Percentiles rank a stretch among this genome's conserved stretches.
Evolutionary conservation across 2,329 filamentous ascomycete genomes (phyloP).

Genomic region (Myriosclerotinia curreyana): DNA sequence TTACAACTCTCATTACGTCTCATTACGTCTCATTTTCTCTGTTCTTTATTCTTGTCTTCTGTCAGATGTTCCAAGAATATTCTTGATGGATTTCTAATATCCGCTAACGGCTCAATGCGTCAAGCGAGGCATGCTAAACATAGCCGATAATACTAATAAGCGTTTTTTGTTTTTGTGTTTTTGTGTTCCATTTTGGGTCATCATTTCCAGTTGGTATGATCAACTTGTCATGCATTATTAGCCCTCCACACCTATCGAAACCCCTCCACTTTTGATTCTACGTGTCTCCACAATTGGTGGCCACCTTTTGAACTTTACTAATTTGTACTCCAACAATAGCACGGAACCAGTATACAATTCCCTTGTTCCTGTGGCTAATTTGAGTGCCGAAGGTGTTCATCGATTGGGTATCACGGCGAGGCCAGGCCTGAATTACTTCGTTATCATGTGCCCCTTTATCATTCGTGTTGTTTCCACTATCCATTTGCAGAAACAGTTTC

Average conservation of each 20-base stretch:
- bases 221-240: slow-evolving; percentile 34
- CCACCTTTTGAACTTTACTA: slow-evolving; percentile 29
- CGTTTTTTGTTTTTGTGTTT: too few species aligned
- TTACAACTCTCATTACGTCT: neutral
- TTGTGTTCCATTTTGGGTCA: slow-evolving; percentile 38
- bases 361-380: slow-evolving; percentile 28
- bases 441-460: slow-evolving; percentile 23
- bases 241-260: slow-evolving; percentile 37
- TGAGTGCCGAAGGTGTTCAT: slow-evolving; percentile 24
- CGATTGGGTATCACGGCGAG: slow-evolving; percentile 29
- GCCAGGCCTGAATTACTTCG: slow-evolving; percentile 25
- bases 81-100: slow-evolving; percentile 25
- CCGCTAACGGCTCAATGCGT: slow-evolving; percentile 33
- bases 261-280: slow-evolving; percentile 38
- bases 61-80: neutral
- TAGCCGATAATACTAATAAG: slow-evolving; percentile 25
- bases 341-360: slow-evolving; percentile 22
- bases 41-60: slow-evolving; percentile 5
- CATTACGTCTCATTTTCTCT: slow-evolving; percentile 1
- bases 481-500: slow-evolving; percentile 46
- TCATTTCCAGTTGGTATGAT: slow-evolving; percentile 35
- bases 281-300: slow-evolving; percentile 35
- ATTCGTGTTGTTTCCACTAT: slow-evolving; percentile 31
- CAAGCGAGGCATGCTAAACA: slow-evolving; percentile 30
- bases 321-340: slow-evolving; percentile 26